Evolutionary conservation across 768 basidiomycete species (phyloP), one percentile per base, ranked within the genome.

Genomic region (Tremella fuciformis): DNA sequence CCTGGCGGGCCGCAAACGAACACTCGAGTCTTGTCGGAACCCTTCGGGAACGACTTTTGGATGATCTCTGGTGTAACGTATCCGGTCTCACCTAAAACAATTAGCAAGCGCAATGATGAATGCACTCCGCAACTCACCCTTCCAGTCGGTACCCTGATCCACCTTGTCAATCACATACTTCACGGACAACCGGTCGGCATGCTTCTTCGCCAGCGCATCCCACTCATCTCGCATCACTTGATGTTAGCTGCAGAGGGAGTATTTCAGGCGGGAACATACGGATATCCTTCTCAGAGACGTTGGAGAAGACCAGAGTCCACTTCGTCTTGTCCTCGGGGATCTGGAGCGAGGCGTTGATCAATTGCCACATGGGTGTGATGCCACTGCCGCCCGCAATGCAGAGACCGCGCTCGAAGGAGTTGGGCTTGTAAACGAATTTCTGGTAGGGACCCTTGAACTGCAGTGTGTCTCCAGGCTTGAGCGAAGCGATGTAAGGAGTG

Each of bases 371-470:
- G 38, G 78, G 78, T 1, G 79, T 80, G 63, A 98, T 91, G 75
- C 96, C 96, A 64, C 85, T 88, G 54, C 96, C 96, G 53, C 96
- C 96, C 34, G 89, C 90, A 67, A 98, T 89, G 67, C 93, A 81
- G 13, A 86, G 88, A 55, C 96, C 86, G 65, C 91, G 81, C 19
- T 92, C 88, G 52, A 73, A 70, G 47, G 70, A 57, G 61, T 78
- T 78, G 64, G 81, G 80, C 78, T 90, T 85, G 83, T 88, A 93
- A 18, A 86, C 82, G 81, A 87, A 89, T 79, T 98, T 99, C 60
- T 79, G 74, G 58, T 96, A 84, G 15, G 96, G 96, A 9, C 91
- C 96, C 80, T 98, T 98, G 78, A 99, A 83, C 9, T 84, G 77
- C 50, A 98, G 81, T 49, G 81, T 84, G 62, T 91, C 87, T 26